Conservation (phyloP, 2,329 filamentous ascomycete genomes). For the Xylaria sp. region DNA sequence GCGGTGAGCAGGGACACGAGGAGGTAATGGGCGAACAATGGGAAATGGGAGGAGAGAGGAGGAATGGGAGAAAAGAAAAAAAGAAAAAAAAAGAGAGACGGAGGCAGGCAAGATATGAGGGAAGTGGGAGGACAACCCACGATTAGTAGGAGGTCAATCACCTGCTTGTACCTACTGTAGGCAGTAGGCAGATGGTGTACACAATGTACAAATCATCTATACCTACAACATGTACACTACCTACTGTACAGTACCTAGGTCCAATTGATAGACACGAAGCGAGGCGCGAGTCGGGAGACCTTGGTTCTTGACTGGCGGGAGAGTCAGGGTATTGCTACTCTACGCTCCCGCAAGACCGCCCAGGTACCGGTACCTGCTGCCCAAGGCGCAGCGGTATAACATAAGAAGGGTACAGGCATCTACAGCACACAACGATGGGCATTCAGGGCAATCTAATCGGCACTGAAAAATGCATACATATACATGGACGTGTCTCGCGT, state of each 20-base stretch:
- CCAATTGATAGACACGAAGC: conserved; percentile 26
- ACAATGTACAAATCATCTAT: not conserved
- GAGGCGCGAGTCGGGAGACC: conserved; percentile 29
- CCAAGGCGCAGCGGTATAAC: conserved; percentile 6
- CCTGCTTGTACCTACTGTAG: conserved; percentile 21
- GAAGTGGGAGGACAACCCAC: conserved; percentile 34
- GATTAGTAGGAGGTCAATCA: conserved; percentile 33
- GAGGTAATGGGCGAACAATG: conserved; percentile 28
- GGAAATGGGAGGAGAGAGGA: conserved; percentile 30
- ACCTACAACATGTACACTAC: not conserved
- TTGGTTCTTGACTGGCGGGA: conserved; percentile 24
- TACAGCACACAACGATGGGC: not conserved
- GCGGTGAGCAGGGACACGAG: conserved; percentile 23
- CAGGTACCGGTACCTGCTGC: not conserved
- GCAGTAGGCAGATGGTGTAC: not conserved
- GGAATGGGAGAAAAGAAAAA: conserved; percentile 25
- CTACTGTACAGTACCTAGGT: too few relatives aligned
- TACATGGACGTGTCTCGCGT: not conserved
- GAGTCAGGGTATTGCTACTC: conserved; percentile 28
- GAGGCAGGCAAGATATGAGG: conserved; percentile 41
- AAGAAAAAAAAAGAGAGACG: conserved; percentile 30
- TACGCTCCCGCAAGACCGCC: not conserved
- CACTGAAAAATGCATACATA: conserved; percentile 11
- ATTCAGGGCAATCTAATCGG: not conserved
- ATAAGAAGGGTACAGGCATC: not conserved